Evolutionary conservation across 2,329 filamentous ascomycete genomes (phyloP), one percentile per base, ranked within the genome.

Genomic region (Penicillium expansum): DNA sequence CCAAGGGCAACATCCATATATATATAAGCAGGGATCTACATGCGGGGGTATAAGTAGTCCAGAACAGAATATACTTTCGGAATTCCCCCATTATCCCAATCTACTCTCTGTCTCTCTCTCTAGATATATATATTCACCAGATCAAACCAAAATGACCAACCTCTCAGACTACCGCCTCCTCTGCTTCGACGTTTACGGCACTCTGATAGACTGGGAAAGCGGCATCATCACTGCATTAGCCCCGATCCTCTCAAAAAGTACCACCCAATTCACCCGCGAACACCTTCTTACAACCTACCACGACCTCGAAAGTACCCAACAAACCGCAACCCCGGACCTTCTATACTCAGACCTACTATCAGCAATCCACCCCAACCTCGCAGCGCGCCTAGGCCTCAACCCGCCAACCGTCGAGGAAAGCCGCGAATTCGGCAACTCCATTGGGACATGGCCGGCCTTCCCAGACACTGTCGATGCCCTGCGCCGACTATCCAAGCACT

Each of bases 161-260:
- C 64, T 74, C 20, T 63, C 66, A 9, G 67, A 75, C 52, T 82
- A 79, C 69, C 74, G 74, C 24, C 73, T 83, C 57, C 82, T 91
- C 48, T 86, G 85, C 66, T 91, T 92, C 74, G 89, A 93, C 74
- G 86, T 89, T 77, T 92, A 90, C 72, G 89, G 89, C 71, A 93
- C 90, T 0, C 81, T 92, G 4, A 84, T 92, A 58, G 88, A 92
- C 77, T 91, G 88, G 88, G 87, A 91, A 71, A 70, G 76, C n/a
- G 88, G 88, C 57, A 82, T 91, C 55, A 72, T 82, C 50, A 62
- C 72, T 2, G 79, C 82, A 3, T 78, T 91, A 1, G 56, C 72
- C 33, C 73, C 76, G 10, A 68, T 79, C 5, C 67, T 71, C 29
- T 69, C 79, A 29, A 64, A 67, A 55, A 68, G 70, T 38, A 73